Evolutionary conservation across 1,284 basidiomycete species (phyloP).

Genomic region (Golubevia pallescens): DNA sequence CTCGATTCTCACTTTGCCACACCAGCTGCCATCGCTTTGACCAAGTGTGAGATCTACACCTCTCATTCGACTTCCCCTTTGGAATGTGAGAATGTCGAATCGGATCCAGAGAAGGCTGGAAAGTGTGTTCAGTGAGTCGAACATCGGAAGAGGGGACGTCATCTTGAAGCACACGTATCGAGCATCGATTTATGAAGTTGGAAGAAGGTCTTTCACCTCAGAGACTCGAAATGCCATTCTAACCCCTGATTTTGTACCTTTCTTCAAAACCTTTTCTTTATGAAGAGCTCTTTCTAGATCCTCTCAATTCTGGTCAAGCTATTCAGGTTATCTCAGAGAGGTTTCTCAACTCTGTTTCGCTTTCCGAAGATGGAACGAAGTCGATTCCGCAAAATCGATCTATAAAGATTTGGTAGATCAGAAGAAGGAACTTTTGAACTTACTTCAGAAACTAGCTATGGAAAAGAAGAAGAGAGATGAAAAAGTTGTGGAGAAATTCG

Average conservation of each 20-base stretch:
- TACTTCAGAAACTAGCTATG: not conserved
- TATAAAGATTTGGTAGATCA: not conserved
- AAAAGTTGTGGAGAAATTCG: not conserved
- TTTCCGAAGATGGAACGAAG: slow-evolving; percentile 21
- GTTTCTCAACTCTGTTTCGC: slow-evolving; percentile 26
- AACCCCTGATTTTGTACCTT: not conserved
- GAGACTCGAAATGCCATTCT: not conserved
- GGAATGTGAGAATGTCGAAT: slow-evolving; percentile 1
- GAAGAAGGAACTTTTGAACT: not conserved
- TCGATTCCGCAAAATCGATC: slow-evolving; percentile 8
- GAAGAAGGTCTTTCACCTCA: not conserved
- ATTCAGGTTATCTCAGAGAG: slow-evolving; percentile 30
- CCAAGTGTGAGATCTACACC: slow-evolving; percentile 7
- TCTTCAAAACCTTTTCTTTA: not conserved
- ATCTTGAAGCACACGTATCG: not conserved
- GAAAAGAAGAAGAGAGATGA: not conserved
- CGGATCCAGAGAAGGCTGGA: no score
- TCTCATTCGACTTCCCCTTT: slow-evolving; percentile 1
- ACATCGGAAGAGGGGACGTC: no score
- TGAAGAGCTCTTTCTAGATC: slow-evolving; percentile 22
- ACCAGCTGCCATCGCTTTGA: slow-evolving; percentile 7
- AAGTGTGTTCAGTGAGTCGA: no score
- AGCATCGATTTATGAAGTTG: not conserved
- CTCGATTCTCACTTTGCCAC: no score
- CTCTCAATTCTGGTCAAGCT: slow-evolving; percentile 26